Conservation (phyloP, 2,329 filamentous ascomycete genomes). For the Diplodia corticola region DNA sequence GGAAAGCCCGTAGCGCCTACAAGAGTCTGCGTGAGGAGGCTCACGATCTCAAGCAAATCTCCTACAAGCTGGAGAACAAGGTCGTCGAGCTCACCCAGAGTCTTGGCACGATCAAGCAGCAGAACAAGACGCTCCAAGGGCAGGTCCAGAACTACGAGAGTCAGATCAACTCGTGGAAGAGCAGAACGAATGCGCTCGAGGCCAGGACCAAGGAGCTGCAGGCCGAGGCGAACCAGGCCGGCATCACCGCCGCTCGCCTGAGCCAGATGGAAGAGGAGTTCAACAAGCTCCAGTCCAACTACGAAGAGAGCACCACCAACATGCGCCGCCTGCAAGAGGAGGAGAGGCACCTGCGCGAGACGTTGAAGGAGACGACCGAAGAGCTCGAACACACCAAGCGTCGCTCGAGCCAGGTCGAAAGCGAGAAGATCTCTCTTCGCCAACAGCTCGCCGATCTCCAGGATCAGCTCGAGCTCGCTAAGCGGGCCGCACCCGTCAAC, state of each 20-base stretch:
- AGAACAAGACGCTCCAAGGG: constrained; percentile 85
- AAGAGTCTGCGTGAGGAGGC: constrained; percentile 92
- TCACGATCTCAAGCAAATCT: constrained; percentile 97
- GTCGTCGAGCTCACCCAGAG: constrained; percentile 96
- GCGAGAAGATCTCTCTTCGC: constrained; percentile 79
- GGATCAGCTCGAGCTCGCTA: constrained; percentile 87
- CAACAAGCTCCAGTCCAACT: constrained; percentile 82
- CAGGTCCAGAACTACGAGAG: constrained; percentile 95
- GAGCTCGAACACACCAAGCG: constrained; percentile 80
- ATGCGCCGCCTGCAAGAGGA: constrained; percentile 95
- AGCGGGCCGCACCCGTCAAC: constrained; percentile 73
- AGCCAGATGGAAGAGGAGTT: constrained; percentile 94
- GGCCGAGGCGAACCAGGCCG: constrained; percentile 94
- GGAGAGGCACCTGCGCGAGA: constrained; percentile 81
- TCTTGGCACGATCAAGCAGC: constrained; percentile 84
- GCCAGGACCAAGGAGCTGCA: constrained; percentile 90
- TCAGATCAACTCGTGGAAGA: constrained; percentile 96
- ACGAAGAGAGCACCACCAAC: constrained; percentile 85
- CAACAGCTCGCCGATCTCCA: constrained; percentile 88
- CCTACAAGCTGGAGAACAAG: constrained; percentile 99
- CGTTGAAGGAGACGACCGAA: constrained; percentile 72
- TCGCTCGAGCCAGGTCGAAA: constrained; percentile 73
- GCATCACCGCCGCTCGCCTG: constrained; percentile 87
- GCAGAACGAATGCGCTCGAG: constrained; percentile 85
- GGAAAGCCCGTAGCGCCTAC: constrained; percentile 75